Conservation (phyloP, 116 monocot genomes). For the Phalaenopsis hybrid region DNA sequence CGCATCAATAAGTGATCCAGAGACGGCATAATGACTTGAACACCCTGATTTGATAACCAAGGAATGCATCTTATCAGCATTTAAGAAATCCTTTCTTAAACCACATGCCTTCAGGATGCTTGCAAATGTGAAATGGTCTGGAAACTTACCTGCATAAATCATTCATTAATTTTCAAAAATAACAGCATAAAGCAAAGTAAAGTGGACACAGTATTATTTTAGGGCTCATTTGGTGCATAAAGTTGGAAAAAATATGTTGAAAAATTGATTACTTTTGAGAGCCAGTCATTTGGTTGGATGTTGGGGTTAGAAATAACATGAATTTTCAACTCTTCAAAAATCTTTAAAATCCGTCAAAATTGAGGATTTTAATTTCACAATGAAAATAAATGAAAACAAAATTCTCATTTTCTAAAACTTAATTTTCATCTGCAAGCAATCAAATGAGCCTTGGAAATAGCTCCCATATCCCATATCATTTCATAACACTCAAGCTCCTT, state of each 20-base stretch:
- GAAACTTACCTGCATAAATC: slow-evolving; percentile 34
- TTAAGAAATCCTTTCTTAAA: slow-evolving; percentile 7
- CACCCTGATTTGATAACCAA: slow-evolving; percentile 46
- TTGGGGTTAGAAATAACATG: background rate
- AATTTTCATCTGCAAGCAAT: background rate
- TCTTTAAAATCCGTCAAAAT: background rate
- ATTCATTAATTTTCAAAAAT: background rate
- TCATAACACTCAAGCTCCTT: background rate
- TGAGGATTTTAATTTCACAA: background rate
- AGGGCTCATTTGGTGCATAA: background rate
- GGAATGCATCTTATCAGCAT: slow-evolving; percentile 43
- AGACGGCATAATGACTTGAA: slow-evolving; percentile 24
- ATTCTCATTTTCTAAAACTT: background rate
- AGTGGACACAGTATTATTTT: background rate
- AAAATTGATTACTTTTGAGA: background rate
- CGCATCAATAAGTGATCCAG: slow-evolving; percentile 65
- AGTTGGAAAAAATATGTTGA: background rate
- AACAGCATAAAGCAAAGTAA: background rate
- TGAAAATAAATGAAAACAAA: background rate
- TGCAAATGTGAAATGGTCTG: slow-evolving; percentile 69
- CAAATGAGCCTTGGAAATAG: background rate
- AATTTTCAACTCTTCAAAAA: background rate
- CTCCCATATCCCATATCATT: background rate
- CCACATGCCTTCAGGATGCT: slow-evolving; percentile 52
- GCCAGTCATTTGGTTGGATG: background rate